Percentiles rank a stretch among this genome's conserved stretches.
Conservation (phyloP, 2,329 filamentous ascomycete genomes). For the Domatiomyces globalis region DNA sequence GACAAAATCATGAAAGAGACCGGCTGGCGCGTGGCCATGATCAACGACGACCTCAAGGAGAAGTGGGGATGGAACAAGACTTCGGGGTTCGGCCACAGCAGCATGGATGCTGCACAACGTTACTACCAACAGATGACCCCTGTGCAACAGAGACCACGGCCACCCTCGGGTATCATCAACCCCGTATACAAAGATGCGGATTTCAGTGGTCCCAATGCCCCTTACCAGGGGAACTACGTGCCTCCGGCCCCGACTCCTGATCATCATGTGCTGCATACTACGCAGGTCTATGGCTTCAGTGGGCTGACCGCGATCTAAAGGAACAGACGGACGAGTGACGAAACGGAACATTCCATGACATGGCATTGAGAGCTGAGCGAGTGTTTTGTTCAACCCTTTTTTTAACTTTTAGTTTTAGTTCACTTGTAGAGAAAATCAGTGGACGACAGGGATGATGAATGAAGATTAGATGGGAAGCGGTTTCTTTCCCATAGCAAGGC, state of each 20-base stretch:
- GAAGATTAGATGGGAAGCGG: too few species aligned
- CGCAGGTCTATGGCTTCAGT: slow-evolving; percentile 15
- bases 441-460: too few species aligned
- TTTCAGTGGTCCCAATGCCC: slow-evolving; percentile 63
- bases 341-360: background rate
- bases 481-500: too few species aligned
- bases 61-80: slow-evolving; percentile 59
- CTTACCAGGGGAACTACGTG: slow-evolving; percentile 68
- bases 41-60: slow-evolving; percentile 58
- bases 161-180: slow-evolving; percentile 44
- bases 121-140: slow-evolving; percentile 15
- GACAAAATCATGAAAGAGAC: slow-evolving; percentile 60
- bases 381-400: background rate
- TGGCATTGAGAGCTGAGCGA: background rate
- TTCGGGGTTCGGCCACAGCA: slow-evolving; percentile 18
- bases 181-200: slow-evolving; percentile 58
- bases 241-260: slow-evolving; percentile 36
- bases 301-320: slow-evolving; percentile 10
- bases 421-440: too few species aligned
- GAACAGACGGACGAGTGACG: background rate
- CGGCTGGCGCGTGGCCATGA: slow-evolving; percentile 60
- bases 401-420: too few species aligned
- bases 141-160: slow-evolving; percentile 22
- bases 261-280: slow-evolving; percentile 9
- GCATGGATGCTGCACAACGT: slow-evolving; percentile 19